Base-by-base conservation (phyloP, 2,329 filamentous ascomycete species). In the Hypocreales sp. region DNA sequence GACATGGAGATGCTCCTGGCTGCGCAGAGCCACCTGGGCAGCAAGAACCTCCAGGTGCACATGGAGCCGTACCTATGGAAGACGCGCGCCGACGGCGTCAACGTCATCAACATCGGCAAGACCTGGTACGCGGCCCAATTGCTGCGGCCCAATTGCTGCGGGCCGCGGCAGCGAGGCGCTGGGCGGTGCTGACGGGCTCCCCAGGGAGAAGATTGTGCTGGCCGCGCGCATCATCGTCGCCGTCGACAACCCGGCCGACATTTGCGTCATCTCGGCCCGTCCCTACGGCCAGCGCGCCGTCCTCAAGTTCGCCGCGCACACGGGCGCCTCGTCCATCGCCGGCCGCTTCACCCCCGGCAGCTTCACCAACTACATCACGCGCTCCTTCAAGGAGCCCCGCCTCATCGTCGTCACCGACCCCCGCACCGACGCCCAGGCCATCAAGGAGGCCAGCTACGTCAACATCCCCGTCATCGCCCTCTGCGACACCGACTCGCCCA, bases 351-450 rank as follows among this genome's bases (percentile, higher is more conserved):
- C 90, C 57, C 90, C 90, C 60, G 90, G 90, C 81, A 93, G 87
- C 65, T 98, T 98, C 79, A 98, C 90, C 74, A 98, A 98, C 78
- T 98, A 98, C 80, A 98, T 98, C 79, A 98, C 92, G 64, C 87
- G 90, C 56, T 95, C 90, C 43, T 98, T 98, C 84, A 94, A 94
- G 79, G 90, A 98, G 73, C 90, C 90, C 57, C 92, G 92, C 63
- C 74, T 98, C 56, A 95, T 98, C 65, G 77, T 98, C 60, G 90
- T 98, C 55, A 98, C 90, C 67, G 90, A 98, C 64, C 90, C 90
- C 51, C 87, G 92, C 66, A 98, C 92, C 70, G 90, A 98, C 55
- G 83, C 90, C 59, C 90, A 98, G 77, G 90, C 90, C 56, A 98
- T 98, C 78, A 95, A 94, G 79, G 90, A 98, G 73, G 90, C 92